Base-by-base conservation (phyloP, 441 rosid genomes). In the Populus hybrid region DNA sequence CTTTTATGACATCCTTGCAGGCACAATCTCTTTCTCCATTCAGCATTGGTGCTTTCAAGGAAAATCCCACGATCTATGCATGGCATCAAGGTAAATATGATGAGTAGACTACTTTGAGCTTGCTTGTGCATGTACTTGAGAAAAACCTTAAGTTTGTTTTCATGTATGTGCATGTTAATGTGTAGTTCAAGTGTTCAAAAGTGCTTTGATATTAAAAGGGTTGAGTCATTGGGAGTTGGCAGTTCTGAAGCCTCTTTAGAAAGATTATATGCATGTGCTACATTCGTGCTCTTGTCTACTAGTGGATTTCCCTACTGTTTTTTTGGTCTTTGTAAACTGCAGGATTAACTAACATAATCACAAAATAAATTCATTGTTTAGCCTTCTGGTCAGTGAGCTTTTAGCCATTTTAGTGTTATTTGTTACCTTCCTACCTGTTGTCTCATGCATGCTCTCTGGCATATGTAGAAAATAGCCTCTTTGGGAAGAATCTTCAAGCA, bases 21-120 rank as follows among this genome's bases (percentile, higher is more conserved):
- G 81, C 99, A 95, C 84, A 95, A 95, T 78, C 93, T 95, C 76
- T 95, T 94, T 76, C 97, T 95, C 65, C 99, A 95, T 83, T 95
- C 99, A 18, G 99, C 98, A 8, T 82, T 95, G 84, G 99, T 95
- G 69, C 97, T 95, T 79, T 92, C 99, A 8, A 90, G 99, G 73
- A 95, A 90, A 79, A 89, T 94, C 75, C 98, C 98, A 24, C 90
- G 93, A 69, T 91, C 99, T 14, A 87, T 89, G 64, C 84, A 78
- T 9, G 94, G 98, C 71, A 92, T 95, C 85, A 94, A 87, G 88
- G 99, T 95, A 68, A 75, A 29, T 63, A 68, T 59, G 42, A 72
- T 16, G 45, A 24, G 16, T 40, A 29, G 14, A 6, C 2, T 76
- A 53, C 68, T 70, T 79, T 45, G 20, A 45, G 56, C 56, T 45